phyloP scores from a whole-genome alignment of 1,284 basidiomycete species.

The Ganoderma multipileum region DNA sequence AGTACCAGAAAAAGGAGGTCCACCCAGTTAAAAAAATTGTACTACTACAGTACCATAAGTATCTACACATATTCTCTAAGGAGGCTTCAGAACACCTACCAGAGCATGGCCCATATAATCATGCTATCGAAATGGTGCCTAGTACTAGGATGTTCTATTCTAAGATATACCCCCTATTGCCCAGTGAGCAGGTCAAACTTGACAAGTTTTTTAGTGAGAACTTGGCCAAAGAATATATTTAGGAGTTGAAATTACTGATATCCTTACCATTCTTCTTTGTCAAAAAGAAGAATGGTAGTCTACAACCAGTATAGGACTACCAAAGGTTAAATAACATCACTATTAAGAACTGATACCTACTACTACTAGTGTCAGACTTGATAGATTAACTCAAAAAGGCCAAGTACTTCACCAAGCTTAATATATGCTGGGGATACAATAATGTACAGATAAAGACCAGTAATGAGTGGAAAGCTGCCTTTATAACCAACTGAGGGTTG shows the following conservation, averaged over 20 bases:
- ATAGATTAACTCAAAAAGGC: neutral
- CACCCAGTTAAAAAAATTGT: no score
- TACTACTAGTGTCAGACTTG: constrained; percentile 9
- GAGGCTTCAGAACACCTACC: neutral
- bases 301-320: constrained; percentile 42
- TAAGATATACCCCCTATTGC: constrained; percentile 14
- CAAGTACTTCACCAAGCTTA: constrained; percentile 15
- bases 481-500: no score
- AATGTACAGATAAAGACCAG: constrained; percentile 16
- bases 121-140: constrained; percentile 15
- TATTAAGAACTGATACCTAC: constrained; percentile 29
- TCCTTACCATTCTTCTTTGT: constrained; percentile 46
- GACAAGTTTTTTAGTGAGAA: constrained; percentile 41
- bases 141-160: constrained; percentile 6
- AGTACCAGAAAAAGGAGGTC: no score
- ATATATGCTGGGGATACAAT: constrained; percentile 13
- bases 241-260: constrained; percentile 36
- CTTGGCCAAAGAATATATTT: constrained; percentile 33
- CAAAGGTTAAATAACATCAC: constrained; percentile 32
- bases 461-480: constrained; percentile 2
- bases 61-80: no score
- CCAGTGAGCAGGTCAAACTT: constrained; percentile 1
- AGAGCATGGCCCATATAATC: constrained; percentile 8
- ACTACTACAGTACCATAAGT: no score
- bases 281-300: constrained; percentile 46